Conservation (phyloP, 306 rosid species). For the Vicia villosa region DNA sequence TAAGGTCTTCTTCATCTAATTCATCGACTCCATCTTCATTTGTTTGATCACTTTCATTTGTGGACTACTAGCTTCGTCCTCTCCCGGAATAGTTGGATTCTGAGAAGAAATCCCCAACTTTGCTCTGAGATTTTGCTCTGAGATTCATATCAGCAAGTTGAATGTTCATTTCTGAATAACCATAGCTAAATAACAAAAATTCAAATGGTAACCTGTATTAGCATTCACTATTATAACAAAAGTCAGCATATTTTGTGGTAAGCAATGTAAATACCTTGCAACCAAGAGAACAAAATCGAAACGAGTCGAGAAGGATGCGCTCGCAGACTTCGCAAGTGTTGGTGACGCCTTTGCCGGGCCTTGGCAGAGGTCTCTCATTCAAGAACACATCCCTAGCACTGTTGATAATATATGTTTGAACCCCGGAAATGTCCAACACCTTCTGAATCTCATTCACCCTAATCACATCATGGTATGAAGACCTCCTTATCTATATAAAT, state of each 20-base stretch:
- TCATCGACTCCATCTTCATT: too few relatives aligned
- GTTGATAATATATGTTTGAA: constrained; percentile 54
- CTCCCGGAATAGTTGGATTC: too few relatives aligned
- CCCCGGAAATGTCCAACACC: constrained; percentile 79
- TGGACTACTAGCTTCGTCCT: too few relatives aligned
- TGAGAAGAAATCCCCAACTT: too few relatives aligned
- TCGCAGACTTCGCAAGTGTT: constrained; percentile 96
- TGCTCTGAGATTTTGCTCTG: too few relatives aligned
- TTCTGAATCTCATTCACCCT: constrained; percentile 94
- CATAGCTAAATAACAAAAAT: too few relatives aligned
- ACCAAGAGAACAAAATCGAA: constrained; percentile 87
- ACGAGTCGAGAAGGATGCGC: constrained; percentile 93
- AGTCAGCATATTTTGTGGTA: constrained; percentile 36
- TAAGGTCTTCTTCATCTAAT: too few relatives aligned
- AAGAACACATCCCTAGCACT: constrained; percentile 43
- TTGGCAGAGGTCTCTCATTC: constrained; percentile 43
- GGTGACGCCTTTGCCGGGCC: constrained; percentile 72
- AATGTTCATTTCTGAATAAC: too few relatives aligned
- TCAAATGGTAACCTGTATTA: too few relatives aligned
- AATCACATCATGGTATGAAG: constrained; percentile 94
- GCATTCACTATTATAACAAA: constrained; percentile 11
- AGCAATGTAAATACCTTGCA: constrained; percentile 69
- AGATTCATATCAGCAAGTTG: too few relatives aligned
- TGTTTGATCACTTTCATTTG: too few relatives aligned
- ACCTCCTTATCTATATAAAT: constrained; percentile 80